Base-by-base conservation (phyloP, 495 filamentous ascomycete genomes). In the Penicillium pulvis region DNA sequence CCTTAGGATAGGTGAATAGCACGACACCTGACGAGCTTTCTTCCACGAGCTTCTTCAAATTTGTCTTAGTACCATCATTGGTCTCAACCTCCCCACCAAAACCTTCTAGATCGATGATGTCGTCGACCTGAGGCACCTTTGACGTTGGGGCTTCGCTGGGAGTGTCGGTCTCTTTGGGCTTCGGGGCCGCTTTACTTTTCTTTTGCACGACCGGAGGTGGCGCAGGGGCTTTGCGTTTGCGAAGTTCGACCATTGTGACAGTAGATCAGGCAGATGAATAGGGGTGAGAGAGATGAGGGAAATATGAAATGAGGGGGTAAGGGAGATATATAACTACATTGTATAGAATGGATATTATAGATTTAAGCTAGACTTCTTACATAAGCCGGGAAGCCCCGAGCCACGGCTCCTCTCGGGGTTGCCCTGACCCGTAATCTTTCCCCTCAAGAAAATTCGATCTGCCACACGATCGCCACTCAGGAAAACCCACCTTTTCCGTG, bases 1-100 rank as follows among this genome's bases (percentile, higher is more conserved):
- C 94, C 79, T 89, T 96, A 31, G 94, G 94, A 69, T 97, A 98
- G 35, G 92, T 96, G 71, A 98, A 98, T 31, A 98, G 72, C 16
- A 96, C 90, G 23, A 98, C 89, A 20, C 94, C 93, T 50, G 81
- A 79, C 75, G 91, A 87, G 79, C 92, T 93, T 61, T 87, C 82
- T 43, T 90, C 88, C 16, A 97, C 84, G 24, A 98, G 83, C 53
- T 79, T 79, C 74, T 88, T 84, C 51, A 98, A 77, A 1, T 83
- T 92, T 12, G 87, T 91, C 71, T 86, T 90, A 39, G 71, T 72
- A 60, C 91, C 92, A 62, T 96, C 90, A 63, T 97, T 84, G 53
- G 87, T 93, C 75, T 92, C 84, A 57, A 98, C 70, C 65, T 93
- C 87, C 56, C 91, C 90, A 64, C 91, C 90, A 73, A 96, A 93